phyloP scores from a whole-genome alignment of 1,284 basidiomycete species.

The Leccinum colubrinum region DNA sequence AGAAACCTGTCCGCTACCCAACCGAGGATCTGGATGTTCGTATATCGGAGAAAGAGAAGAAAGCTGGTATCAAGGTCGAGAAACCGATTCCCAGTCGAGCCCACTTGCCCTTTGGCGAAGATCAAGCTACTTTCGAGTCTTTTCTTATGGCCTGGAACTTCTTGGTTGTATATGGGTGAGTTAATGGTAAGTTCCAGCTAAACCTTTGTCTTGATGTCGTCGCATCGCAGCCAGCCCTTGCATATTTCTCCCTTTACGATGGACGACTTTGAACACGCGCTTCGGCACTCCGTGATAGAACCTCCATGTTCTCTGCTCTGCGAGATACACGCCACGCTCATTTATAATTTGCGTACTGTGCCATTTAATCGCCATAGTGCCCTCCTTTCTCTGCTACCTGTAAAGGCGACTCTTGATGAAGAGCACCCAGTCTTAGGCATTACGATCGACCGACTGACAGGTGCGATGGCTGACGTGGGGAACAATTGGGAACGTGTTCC shows the following conservation, averaged over 20 bases:
- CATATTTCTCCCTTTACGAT: constrained; percentile 89
- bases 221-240: constrained; percentile 68
- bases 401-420: constrained; percentile 40
- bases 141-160: constrained; percentile 94
- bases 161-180: constrained; percentile 87
- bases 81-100: constrained; percentile 66
- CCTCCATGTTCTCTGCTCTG: constrained; percentile 76
- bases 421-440: constrained; percentile 51
- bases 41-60: constrained; percentile 75
- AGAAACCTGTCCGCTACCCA: constrained; percentile 85
- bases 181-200: constrained; percentile 10
- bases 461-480: constrained; percentile 68
- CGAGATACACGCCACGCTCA: constrained; percentile 87
- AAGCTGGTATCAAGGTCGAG: constrained; percentile 64
- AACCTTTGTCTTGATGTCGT: constrained; percentile 1
- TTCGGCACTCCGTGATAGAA: constrained; percentile 75
- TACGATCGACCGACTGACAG: constrained; percentile 54
- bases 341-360: constrained; percentile 86
- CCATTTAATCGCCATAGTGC: constrained; percentile 69
- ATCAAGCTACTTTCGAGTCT: constrained; percentile 71
- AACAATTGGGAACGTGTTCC: constrained; percentile 82
- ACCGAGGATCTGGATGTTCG: constrained; percentile 83
- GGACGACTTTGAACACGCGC: constrained; percentile 89
- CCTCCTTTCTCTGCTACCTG: constrained; percentile 58
- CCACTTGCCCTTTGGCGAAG: constrained; percentile 75